Conservation (phyloP, 495 filamentous ascomycete species). For the Hyaloscypha bicolor region DNA sequence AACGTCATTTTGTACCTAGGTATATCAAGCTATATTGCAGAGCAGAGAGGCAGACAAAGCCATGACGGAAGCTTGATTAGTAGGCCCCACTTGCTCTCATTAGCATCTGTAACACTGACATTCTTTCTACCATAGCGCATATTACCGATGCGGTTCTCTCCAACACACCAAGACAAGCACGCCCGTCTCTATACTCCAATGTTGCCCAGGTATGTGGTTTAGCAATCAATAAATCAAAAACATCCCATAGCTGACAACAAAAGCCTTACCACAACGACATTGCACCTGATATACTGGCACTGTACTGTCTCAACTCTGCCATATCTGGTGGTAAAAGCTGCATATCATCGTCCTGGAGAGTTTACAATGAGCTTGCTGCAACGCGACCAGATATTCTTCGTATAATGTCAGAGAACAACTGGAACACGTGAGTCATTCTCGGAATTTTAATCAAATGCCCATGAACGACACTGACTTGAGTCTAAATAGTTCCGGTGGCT, state of each 20-base stretch:
- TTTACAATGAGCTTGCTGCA: slow-evolving; percentile 67
- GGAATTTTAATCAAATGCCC: slow-evolving; percentile 25
- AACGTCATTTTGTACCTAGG: slow-evolving; percentile 58
- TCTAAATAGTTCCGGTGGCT: slow-evolving; percentile 43
- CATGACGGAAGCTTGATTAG: slow-evolving; percentile 37
- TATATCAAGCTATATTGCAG: slow-evolving; percentile 58
- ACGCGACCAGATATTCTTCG: slow-evolving; percentile 64
- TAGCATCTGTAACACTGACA: neutral
- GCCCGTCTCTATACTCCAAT: slow-evolving; percentile 12
- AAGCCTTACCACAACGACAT: slow-evolving; percentile 23
- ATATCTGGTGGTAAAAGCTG: slow-evolving; percentile 58
- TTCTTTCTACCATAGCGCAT: neutral
- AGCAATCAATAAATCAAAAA: neutral
- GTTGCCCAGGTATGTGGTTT: slow-evolving; percentile 10
- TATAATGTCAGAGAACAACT: slow-evolving; percentile 43
- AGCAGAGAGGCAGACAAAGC: slow-evolving; percentile 59
- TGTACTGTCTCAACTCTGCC: slow-evolving; percentile 16
- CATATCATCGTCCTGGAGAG: slow-evolving; percentile 58
- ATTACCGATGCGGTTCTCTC: slow-evolving; percentile 15
- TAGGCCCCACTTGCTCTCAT: neutral
- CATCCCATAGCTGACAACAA: neutral
- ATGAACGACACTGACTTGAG: slow-evolving; percentile 63
- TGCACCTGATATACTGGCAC: slow-evolving; percentile 15
- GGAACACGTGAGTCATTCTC: slow-evolving; percentile 17
- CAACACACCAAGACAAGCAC: neutral